These are phyloP conservation scores for Sphaerosporella brunnea DNA, from an alignment of 495 filamentous ascomycete species.

Conservation along the genomic window DNA sequence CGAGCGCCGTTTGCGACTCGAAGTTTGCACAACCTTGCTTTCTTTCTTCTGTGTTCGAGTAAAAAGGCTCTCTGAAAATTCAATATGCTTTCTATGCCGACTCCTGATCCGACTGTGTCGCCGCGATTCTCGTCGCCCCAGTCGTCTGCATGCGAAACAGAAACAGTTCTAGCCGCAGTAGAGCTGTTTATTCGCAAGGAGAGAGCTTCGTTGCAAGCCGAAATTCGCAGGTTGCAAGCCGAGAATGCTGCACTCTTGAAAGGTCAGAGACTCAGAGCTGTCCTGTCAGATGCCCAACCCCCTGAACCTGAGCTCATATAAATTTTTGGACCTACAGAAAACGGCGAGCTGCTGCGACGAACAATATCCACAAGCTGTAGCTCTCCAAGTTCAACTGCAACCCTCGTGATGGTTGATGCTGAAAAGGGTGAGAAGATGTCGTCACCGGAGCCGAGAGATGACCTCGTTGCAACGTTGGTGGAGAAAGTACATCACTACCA, in stretches of 20 bases:
- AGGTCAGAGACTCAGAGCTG: too few species aligned
- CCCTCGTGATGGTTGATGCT: neutral
- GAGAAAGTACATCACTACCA: constrained; percentile 3
- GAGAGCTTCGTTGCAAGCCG: neutral
- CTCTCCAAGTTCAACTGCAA: neutral
- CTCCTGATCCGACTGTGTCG: neutral
- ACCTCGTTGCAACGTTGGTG: neutral
- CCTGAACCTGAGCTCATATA: neutral
- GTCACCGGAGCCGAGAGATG: neutral
- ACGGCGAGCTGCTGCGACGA: neutral
- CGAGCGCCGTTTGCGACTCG: neutral
- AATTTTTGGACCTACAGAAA: neutral
- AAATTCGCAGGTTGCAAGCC: constrained; percentile 1
- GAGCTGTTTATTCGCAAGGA: constrained; percentile 3
- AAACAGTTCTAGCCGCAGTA: neutral
- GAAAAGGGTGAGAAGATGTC: too few species aligned
- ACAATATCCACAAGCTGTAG: neutral
- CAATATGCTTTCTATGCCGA: neutral
- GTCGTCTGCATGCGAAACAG: neutral
- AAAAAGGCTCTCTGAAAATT: neutral
- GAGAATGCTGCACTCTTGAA: constrained; percentile 4
- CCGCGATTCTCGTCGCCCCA: too few species aligned
- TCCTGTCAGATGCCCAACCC: too few species aligned
- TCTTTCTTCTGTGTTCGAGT: neutral
- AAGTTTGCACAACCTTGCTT: too few species aligned